Percentiles rank a stretch among this genome's conserved stretches.
phyloP scores from a whole-genome alignment of 305 asterid genomes.

The Stenogyne calaminthoides region DNA sequence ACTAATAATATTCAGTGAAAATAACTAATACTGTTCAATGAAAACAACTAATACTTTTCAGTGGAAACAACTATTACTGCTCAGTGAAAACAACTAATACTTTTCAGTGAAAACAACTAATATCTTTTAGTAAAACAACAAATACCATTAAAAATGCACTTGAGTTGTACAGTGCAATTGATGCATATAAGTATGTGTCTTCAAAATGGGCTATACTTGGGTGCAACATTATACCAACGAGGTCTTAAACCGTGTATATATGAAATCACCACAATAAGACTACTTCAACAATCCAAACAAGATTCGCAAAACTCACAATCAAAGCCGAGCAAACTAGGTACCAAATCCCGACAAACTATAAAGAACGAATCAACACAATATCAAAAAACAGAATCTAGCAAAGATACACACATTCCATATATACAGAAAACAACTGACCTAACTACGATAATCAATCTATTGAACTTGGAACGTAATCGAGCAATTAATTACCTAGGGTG shows the following conservation, averaged over 20 bases:
- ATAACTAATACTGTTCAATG: background rate
- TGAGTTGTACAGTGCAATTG: background rate
- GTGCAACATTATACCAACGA: conserved; percentile 14
- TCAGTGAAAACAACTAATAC: no score
- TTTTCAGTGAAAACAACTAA: no score
- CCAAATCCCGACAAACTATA: background rate
- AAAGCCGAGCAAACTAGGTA: background rate
- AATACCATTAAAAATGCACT: no score
- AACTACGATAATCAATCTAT: background rate
- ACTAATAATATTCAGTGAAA: no score
- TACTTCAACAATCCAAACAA: conserved; percentile 1
- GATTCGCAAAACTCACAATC: conserved; percentile 2
- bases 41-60: no score
- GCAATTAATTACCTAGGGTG: conserved; percentile 68
- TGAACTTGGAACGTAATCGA: background rate
- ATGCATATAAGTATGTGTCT: no score
- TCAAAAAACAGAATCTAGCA: conserved; percentile 2
- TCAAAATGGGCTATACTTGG: background rate
- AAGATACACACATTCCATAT: conserved; percentile 8
- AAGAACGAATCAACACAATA: background rate
- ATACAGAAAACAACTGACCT: background rate
- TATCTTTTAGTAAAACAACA: no score
- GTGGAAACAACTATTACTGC: no score
- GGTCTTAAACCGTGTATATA: background rate
- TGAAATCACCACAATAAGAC: background rate